Conservation (phyloP, 129 eudicot species). For the Centrapalus pauciflorus region DNA sequence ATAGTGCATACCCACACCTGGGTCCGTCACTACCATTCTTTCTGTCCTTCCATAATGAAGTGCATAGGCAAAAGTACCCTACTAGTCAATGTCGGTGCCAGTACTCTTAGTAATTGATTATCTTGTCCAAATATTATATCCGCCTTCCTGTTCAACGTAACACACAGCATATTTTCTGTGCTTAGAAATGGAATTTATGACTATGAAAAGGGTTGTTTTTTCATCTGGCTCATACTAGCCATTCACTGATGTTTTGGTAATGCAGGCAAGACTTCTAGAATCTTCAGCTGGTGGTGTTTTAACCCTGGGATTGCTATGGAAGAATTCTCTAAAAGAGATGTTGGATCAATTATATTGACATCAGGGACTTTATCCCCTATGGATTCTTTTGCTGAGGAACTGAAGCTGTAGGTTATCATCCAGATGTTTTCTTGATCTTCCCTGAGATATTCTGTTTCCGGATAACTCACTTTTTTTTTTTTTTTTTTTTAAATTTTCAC, state of each 20-base stretch:
- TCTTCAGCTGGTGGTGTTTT: constrained; percentile 98
- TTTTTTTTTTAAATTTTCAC: no score
- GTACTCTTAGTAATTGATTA: not conserved
- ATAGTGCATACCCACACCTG: no score
- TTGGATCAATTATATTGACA: constrained; percentile 91
- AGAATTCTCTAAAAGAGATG: constrained; percentile 64
- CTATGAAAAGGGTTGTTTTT: not conserved
- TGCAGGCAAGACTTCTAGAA: constrained; percentile 76
- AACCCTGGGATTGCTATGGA: constrained; percentile 97
- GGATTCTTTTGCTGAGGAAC: constrained; percentile 97
- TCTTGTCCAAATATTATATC: not conserved
- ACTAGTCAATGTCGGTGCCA: no score
- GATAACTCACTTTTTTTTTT: constrained; percentile 10
- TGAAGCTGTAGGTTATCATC: constrained; percentile 66
- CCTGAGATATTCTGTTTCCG: not conserved
- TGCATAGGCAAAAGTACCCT: not conserved
- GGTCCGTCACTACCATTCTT: no score
- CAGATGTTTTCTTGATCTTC: constrained; percentile 4
- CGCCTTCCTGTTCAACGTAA: not conserved
- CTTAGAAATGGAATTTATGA: not conserved
- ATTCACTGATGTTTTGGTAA: constrained; percentile 10
- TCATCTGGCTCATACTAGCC: not conserved
- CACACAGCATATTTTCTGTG: not conserved
- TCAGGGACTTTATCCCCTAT: constrained; percentile 96
- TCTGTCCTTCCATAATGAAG: not conserved